These are phyloP conservation scores for Debaryomyces fabryi DNA, from an alignment of 1,139 yeast species.

Conservation along the genomic window DNA sequence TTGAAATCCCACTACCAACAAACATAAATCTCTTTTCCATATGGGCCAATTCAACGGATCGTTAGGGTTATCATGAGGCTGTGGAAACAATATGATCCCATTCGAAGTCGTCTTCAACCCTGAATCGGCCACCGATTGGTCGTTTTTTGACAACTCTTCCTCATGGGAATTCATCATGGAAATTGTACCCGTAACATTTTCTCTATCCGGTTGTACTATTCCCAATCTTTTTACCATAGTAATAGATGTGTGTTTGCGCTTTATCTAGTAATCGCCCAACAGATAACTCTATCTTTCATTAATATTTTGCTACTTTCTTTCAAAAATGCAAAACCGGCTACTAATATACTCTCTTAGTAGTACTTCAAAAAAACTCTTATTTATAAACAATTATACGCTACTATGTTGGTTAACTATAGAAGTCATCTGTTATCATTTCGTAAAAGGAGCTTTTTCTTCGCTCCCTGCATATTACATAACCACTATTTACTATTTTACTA, in stretches of 20 bases:
- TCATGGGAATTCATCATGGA: conserved; percentile 36
- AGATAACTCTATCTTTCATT: background rate
- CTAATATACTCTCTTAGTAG: background rate
- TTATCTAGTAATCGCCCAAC: background rate
- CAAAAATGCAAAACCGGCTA: background rate
- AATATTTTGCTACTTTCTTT: background rate
- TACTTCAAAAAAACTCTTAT: background rate
- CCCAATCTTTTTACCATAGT: conserved; percentile 26
- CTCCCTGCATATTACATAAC: background rate
- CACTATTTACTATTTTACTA: background rate
- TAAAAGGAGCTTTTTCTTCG: background rate
- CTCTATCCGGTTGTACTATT: conserved; percentile 42
- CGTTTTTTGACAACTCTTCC: conserved; percentile 16
- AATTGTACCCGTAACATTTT: conserved; percentile 52
- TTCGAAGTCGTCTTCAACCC: conserved; percentile 44
- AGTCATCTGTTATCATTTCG: conserved; percentile 1
- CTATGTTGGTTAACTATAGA: background rate
- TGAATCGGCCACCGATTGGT: conserved; percentile 16
- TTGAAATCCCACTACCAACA: conserved; percentile 57
- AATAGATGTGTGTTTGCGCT: background rate
- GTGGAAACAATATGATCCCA: conserved; percentile 69
- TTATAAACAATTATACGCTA: background rate
- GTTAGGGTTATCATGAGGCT: conserved; percentile 74
- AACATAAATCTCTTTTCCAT: conserved; percentile 59
- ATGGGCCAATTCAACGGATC: conserved; percentile 78